phyloP scores from a whole-genome alignment of 306 rosid genomes.

The Vicia faba region DNA sequence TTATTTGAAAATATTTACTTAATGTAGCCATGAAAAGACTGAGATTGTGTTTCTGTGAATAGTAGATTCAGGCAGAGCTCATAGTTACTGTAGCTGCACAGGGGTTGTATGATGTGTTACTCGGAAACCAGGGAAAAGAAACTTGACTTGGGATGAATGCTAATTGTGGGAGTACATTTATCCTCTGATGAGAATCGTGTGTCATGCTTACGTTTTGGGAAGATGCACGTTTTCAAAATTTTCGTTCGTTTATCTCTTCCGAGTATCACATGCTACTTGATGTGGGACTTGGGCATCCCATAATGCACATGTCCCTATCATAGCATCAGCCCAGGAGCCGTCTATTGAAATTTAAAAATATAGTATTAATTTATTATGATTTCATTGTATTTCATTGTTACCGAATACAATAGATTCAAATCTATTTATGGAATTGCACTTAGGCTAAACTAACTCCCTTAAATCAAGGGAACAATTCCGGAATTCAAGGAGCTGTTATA shows the following conservation, averaged over 20 bases:
- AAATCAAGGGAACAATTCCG: no score
- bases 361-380: no score
- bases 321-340: neutral
- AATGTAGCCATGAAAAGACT: conserved; percentile 15
- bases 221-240: no score
- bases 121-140: conserved; percentile 16
- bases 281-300: neutral
- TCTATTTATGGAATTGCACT: no score
- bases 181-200: conserved; percentile 6
- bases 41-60: conserved; percentile 12
- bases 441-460: no score
- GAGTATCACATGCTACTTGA: neutral
- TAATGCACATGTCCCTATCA: neutral
- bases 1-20: conserved; percentile 9
- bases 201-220: conserved; percentile 2
- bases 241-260: neutral
- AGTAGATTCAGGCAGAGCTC: conserved; percentile 15
- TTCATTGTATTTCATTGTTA: no score
- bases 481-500: no score
- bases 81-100: conserved; percentile 13
- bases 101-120: conserved; percentile 6
- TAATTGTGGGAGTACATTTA: conserved; percentile 16
- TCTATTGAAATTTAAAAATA: no score
- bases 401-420: no score
- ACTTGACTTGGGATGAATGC: conserved; percentile 9